Percentiles rank a stretch among this genome's conserved stretches.
phyloP scores from a whole-genome alignment of 192 early-diverging fungal species.

The Coemansia sp. region DNA sequence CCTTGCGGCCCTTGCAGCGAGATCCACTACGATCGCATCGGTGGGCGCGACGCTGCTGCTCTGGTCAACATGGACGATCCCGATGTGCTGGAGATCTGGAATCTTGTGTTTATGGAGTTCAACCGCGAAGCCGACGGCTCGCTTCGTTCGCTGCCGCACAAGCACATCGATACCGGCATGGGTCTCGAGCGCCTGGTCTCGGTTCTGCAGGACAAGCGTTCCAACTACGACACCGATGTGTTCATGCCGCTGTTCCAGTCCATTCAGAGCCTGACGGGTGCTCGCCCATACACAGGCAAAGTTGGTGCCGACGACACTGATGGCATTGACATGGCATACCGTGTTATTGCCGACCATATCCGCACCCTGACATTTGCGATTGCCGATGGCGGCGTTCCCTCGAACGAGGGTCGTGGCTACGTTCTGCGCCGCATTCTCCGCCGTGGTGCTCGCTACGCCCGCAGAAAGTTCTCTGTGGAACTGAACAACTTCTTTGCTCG shows the following conservation, averaged over 20 bases:
- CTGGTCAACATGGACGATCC: constrained; percentile 98
- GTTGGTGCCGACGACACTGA: constrained; percentile 88
- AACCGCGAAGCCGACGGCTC: constrained; percentile 91
- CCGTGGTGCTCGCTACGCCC: constrained; percentile 90
- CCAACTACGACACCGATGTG: constrained; percentile 98
- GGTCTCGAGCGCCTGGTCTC: constrained; percentile 95
- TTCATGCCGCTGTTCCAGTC: constrained; percentile 78
- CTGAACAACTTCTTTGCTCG: constrained; percentile 93
- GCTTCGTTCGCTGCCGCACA: constrained; percentile 86
- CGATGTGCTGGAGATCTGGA: constrained; percentile 98
- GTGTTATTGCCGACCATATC: constrained; percentile 97
- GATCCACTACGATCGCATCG: constrained; percentile 97
- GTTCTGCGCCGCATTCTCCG: constrained; percentile 94
- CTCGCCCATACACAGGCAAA: constrained; percentile 79
- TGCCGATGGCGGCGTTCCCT: constrained; percentile 92
- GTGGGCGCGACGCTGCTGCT: constrained; percentile 81
- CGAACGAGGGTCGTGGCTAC: constrained; percentile 98
- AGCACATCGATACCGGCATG: constrained; percentile 98
- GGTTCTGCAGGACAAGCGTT: constrained; percentile 87
- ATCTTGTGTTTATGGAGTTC: constrained; percentile 98
- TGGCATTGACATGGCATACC: constrained; percentile 97
- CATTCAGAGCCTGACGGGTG: constrained; percentile 87
- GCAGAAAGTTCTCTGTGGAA: constrained; percentile 85
- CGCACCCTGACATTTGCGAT: constrained; percentile 96
- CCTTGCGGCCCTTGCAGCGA: constrained; percentile 98